A percentile compares a stretch with the other conserved stretches of the same genome.
Conservation (phyloP, 2,329 filamentous ascomycete species). For the Sporothrix phasma region DNA sequence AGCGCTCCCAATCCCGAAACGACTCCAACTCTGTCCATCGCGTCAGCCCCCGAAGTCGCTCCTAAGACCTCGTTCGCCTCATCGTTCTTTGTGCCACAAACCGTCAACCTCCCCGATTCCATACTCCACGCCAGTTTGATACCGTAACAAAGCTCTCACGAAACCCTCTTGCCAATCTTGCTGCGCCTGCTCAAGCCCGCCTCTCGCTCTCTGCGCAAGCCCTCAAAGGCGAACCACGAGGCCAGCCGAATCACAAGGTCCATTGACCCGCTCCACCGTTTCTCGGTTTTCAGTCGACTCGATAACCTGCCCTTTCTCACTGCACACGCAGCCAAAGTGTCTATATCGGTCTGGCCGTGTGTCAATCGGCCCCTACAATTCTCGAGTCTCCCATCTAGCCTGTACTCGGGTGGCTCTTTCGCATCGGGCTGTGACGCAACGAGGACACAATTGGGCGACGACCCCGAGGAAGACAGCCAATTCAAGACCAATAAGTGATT, state of each 20-base stretch:
- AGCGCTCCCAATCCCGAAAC: neutral
- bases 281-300: conserved; percentile 2
- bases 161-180: neutral
- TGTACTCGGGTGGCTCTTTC: neutral
- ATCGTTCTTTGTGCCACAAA: neutral
- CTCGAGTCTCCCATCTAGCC: neutral
- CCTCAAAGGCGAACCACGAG: neutral
- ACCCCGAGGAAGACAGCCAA: neutral
- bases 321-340: neutral
- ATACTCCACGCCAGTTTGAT: neutral
- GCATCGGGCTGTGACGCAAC: neutral
- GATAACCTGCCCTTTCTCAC: neutral
- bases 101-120: neutral
- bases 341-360: neutral
- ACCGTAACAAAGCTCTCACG: neutral
- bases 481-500: neutral
- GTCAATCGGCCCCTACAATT: neutral
- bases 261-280: neutral
- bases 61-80: neutral
- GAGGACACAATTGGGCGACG: neutral
- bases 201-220: neutral
- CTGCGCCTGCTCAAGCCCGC: neutral
- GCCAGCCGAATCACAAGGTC: conserved; percentile 1
- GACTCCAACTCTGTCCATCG: neutral
- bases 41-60: neutral